Evolutionary conservation across 495 filamentous ascomycete genomes (phyloP).

Genomic region (Penicillium mononematosum): DNA sequence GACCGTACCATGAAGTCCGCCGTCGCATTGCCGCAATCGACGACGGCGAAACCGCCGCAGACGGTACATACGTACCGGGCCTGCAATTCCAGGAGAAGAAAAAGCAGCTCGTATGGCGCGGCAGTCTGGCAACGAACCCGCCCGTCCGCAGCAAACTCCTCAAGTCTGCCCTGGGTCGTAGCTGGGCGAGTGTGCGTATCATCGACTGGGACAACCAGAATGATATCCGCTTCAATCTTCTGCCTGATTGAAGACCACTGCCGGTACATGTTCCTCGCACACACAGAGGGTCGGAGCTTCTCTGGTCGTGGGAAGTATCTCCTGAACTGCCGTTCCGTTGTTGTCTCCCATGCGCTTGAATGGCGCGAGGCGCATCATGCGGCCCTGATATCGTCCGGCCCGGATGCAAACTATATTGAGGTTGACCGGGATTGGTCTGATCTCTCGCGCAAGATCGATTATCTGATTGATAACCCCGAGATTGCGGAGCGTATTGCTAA

Average conservation of each 20-base stretch:
- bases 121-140: conserved; percentile 43
- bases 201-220: conserved; percentile 49
- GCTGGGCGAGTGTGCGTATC: conserved; percentile 53
- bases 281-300: conserved; percentile 57
- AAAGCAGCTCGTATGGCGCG: conserved; percentile 69
- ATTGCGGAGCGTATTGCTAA: conserved; percentile 55
- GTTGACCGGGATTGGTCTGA: conserved; percentile 56
- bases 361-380: conserved; percentile 46
- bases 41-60: conserved; percentile 23
- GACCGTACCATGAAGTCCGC: conserved; percentile 54
- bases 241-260: conserved; percentile 59
- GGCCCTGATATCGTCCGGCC: conserved; percentile 42
- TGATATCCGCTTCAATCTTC: conserved; percentile 37
- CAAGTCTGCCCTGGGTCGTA: conserved; percentile 39
- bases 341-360: conserved; percentile 46
- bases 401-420: conserved; percentile 59
- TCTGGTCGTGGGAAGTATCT: conserved; percentile 61
- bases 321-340: conserved; percentile 58
- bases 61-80: conserved; percentile 19
- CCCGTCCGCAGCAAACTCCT: conserved; percentile 47
- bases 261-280: conserved; percentile 56
- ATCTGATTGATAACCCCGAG: conserved; percentile 47
- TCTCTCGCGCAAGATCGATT: conserved; percentile 51
- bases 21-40: conserved; percentile 40
- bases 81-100: conserved; percentile 51